Percentiles rank a stretch among this genome's conserved stretches.
Conservation (phyloP, 2,329 filamentous ascomycete species). For the Ceratocystiopsis sp. region DNA sequence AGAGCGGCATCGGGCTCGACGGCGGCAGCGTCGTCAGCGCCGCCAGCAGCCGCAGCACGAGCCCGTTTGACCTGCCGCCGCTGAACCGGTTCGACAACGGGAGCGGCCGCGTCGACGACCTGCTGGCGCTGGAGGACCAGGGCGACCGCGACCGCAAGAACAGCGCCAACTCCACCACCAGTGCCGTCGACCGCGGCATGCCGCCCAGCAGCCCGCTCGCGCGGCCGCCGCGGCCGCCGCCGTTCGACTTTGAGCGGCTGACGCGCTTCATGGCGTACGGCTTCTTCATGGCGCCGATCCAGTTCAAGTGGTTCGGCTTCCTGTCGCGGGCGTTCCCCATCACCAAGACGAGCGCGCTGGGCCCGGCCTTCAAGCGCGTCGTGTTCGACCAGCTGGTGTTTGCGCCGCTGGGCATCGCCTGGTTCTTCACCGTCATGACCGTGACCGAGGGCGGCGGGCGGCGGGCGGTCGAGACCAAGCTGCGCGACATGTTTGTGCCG, state of each 20-base stretch:
- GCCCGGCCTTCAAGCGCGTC: slow-evolving; percentile 74
- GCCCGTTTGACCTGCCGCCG: too few species aligned
- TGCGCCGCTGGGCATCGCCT: slow-evolving; percentile 57
- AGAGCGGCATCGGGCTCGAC: not conserved
- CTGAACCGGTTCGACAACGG: too few species aligned
- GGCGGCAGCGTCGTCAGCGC: too few species aligned
- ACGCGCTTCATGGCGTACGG: slow-evolving; percentile 95
- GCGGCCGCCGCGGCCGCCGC: slow-evolving; percentile 40
- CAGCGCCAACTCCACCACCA: not conserved
- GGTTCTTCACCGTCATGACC: slow-evolving; percentile 95
- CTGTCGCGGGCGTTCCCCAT: slow-evolving; percentile 70
- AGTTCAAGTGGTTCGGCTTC: slow-evolving; percentile 92
- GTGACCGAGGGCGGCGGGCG: slow-evolving; percentile 80
- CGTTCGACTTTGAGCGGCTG: slow-evolving; percentile 90
- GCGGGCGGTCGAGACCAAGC: slow-evolving; percentile 64
- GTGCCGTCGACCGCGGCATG: not conserved
- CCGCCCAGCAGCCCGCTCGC: slow-evolving; percentile 49
- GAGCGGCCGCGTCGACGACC: too few species aligned
- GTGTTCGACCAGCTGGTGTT: slow-evolving; percentile 88
- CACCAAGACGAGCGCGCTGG: slow-evolving; percentile 54
- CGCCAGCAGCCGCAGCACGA: too few species aligned
- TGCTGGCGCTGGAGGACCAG: too few species aligned
- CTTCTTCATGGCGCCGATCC: slow-evolving; percentile 86
- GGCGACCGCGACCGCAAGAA: too few species aligned
- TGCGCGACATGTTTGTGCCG: slow-evolving; percentile 84